Base-by-base conservation (phyloP, 2,329 filamentous ascomycete species). In the Zymoseptoria pseudotritici region DNA sequence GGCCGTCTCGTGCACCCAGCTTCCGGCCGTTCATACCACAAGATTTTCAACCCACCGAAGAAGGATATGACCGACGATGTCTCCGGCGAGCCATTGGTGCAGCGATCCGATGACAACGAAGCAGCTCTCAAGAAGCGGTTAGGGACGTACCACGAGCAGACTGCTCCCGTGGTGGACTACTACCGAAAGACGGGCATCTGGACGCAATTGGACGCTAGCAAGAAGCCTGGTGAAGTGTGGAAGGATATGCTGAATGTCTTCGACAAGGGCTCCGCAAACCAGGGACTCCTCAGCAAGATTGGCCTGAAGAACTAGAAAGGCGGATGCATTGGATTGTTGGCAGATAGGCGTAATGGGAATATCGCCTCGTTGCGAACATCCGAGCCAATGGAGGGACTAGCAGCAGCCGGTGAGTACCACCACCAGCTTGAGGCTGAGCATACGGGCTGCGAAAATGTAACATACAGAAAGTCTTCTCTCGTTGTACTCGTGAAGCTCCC, bases 101-200 rank as follows among this genome's bases (percentile, higher is more conserved):
- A 97, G 82, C 88, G 94, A 72, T 93, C 89, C 67, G 94, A 99
- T 76, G 94, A 99, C 82, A 99, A 97, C 76, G 92, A 90, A 69
- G 93, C 92, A 8, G 91, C 94, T 52, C 85, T 99, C 66, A 93
- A 91, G 85, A 99, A 97, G 86, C 89, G 94, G 65, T 83, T 99
- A 61, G 82, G 81, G 50, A 97, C 93, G 61, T 99, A 99, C 79
- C 94, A 99, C 80, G 81, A 85, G 67, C 94, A 99, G 85, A 99
- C 94, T 36, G 79, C 86, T 52, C 94, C 94, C 20, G 94, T 99
- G 55, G 92, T 96, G 64, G 83, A 86, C 61, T 99, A 99, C 83
- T 99, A 99, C 85, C 89, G 95, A 80, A 91, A 91, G 79, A 96
- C 90, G 55, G 92, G 92, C 69, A 97, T 99, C 82, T 99, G 94